Evolutionary conservation across 2,329 filamentous ascomycete genomes (phyloP).

Genomic region (Colletotrichum sp.): DNA sequence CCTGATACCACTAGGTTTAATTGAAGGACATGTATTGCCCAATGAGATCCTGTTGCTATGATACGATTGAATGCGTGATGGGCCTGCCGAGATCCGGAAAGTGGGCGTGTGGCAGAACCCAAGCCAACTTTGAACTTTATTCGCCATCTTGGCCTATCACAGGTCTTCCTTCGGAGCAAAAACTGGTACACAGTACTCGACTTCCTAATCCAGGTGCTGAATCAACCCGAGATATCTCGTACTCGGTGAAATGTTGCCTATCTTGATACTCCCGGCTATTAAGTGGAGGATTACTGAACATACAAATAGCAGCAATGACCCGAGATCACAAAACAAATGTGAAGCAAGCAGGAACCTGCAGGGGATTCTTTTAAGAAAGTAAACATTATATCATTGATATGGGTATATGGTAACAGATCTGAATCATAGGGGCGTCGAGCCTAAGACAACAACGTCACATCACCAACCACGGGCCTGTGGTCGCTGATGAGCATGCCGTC

Average conservation of each 20-base stretch:
- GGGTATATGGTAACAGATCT: background rate
- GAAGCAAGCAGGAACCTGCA: background rate
- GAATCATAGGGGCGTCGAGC: background rate
- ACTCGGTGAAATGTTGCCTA: background rate
- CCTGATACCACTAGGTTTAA: background rate
- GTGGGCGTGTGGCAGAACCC: background rate
- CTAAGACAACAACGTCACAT: conserved; percentile 41
- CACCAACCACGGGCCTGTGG: conserved; percentile 70
- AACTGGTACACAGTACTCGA: background rate
- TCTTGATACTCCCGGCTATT: background rate
- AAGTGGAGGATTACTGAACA: background rate
- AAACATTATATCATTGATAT: background rate
- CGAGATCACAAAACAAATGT: background rate
- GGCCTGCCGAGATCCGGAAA: background rate
- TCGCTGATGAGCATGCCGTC: conserved; percentile 63
- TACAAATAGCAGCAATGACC: background rate
- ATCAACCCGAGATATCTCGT: background rate
- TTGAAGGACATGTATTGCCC: background rate
- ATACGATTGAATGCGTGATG: background rate
- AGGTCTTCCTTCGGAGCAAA: background rate
- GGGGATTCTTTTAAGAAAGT: background rate
- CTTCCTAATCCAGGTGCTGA: background rate
- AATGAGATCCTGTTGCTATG: background rate
- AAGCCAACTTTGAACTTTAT: background rate
- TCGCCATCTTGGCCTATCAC: background rate